Conservation (phyloP, 768 basidiomycete genomes). For the Boletus sp. region DNA sequence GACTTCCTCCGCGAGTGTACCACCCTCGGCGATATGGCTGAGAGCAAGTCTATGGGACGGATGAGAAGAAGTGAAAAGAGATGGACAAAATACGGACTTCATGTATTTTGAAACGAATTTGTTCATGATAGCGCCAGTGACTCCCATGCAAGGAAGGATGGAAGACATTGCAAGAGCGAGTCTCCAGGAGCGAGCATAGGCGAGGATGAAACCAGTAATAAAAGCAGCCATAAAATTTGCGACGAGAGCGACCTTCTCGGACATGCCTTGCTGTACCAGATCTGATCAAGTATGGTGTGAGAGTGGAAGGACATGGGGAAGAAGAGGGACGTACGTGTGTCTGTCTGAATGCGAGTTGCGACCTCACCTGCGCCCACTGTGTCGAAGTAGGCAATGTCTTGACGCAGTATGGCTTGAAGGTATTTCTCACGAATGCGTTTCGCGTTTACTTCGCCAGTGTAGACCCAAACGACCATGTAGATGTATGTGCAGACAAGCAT, state of each 20-base stretch:
- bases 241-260: constrained; percentile 80
- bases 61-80: background rate
- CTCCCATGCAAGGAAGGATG: constrained; percentile 79
- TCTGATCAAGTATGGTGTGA: constrained; percentile 40
- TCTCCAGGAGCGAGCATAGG: constrained; percentile 69
- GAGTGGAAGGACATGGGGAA: background rate
- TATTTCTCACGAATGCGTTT: constrained; percentile 85
- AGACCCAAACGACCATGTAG: constrained; percentile 71
- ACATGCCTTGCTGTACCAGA: constrained; percentile 87
- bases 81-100: constrained; percentile 48
- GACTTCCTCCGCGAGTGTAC: constrained; percentile 88
- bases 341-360: constrained; percentile 87
- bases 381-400: constrained; percentile 89
- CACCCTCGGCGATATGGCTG: constrained; percentile 75
- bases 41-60: constrained; percentile 52
- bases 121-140: constrained; percentile 73
- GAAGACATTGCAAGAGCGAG: constrained; percentile 80
- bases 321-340: constrained; percentile 58
- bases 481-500: constrained; percentile 72
- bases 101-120: constrained; percentile 62
- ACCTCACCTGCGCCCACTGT: constrained; percentile 91
- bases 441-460: constrained; percentile 80
- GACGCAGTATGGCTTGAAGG: constrained; percentile 75
- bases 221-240: constrained; percentile 69
- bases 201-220: constrained; percentile 74